Base-by-base conservation (phyloP, 1,284 basidiomycete genomes). In the Marasmius sp. region DNA sequence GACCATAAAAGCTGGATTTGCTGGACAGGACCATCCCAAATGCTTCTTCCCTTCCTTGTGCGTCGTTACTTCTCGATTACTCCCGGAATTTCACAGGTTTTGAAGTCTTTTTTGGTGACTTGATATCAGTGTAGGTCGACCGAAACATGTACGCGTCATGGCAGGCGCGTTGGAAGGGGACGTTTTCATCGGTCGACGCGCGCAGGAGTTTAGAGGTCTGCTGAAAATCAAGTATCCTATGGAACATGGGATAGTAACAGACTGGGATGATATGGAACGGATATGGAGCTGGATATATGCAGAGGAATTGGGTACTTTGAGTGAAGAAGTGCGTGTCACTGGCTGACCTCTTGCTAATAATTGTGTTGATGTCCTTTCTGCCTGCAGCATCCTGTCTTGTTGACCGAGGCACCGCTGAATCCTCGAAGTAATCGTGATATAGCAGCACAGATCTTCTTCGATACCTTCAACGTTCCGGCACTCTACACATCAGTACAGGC, bases 161-260 rank as follows among this genome's bases (percentile, higher is more conserved):
- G 96, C 96, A 6, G 96, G 95, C 65, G 93, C 94, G 54, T 80
- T 97, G 36, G 94, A 96, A 74, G 94, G 94, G 2, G 94, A 96
- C 68, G 86, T 91, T 52, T 98, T 97, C 77, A 97, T 98, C 63
- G 95, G 96, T 12, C 83, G 91, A 70, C 88, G 91, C 67, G 96
- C 96, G 6, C 96, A 98, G 77, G 96, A 98, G 71, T 91, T 94
- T 67, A 84, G 95, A 63, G 96, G 96, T 11, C 79, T 98, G 65
- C 83, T 98, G 65, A 97, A 97, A 82, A 97, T 98, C 70, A 95
- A 95, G 75, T 98, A 98, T 73, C 96, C 96, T n/a, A 97, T 98
- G 87, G 94, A 96, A 73, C 93, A 95, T 75, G 94, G 94, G 18
- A 92, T 95, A 62, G 93, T 95, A 6, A 94, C 92, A 34, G 94